Conservation (phyloP, 768 basidiomycete species). For the Mrakia blollopis region DNA sequence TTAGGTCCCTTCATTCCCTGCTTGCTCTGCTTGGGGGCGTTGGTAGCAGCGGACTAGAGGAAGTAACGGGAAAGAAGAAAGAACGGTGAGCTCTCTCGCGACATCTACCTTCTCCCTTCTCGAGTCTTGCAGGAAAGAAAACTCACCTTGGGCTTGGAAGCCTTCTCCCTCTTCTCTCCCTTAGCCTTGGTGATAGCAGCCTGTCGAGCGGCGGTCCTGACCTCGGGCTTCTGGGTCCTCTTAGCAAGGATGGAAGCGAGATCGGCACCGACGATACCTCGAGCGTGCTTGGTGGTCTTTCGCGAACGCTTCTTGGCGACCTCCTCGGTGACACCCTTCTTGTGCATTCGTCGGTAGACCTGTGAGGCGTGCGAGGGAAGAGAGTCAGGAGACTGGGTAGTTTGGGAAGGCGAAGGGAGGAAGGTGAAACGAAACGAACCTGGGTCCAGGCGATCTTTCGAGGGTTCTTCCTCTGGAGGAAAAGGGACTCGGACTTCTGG, state of each 20-base stretch:
- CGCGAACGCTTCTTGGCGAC: conserved; percentile 98
- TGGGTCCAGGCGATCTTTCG: conserved; percentile 98
- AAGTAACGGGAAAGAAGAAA: background rate
- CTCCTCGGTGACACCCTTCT: conserved; percentile 99
- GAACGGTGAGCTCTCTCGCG: background rate
- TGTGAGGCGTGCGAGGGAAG: conserved; percentile 35
- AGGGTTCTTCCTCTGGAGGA: conserved; percentile 99
- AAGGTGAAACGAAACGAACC: background rate
- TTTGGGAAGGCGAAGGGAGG: no score
- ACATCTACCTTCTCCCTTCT: background rate
- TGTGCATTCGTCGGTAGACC: conserved; percentile 94
- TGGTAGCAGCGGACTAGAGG: conserved; percentile 42
- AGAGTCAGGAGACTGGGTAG: background rate
- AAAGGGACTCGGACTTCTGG: conserved; percentile 92
- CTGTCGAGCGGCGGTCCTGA: conserved; percentile 71
- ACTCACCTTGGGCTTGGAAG: conserved; percentile 50
- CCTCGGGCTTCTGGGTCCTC: conserved; percentile 82
- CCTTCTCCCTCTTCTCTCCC: conserved; percentile 91
- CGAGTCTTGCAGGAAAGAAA: background rate
- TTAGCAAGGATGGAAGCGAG: conserved; percentile 82
- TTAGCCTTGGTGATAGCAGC: conserved; percentile 91
- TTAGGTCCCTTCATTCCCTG: conserved; percentile 60
- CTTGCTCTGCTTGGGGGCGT: conserved; percentile 81
- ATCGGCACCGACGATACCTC: conserved; percentile 96
- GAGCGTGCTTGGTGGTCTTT: conserved; percentile 86